These are phyloP conservation scores for Extremus antarcticus DNA, from an alignment of 495 filamentous ascomycete genomes.

Conservation along the genomic window DNA sequence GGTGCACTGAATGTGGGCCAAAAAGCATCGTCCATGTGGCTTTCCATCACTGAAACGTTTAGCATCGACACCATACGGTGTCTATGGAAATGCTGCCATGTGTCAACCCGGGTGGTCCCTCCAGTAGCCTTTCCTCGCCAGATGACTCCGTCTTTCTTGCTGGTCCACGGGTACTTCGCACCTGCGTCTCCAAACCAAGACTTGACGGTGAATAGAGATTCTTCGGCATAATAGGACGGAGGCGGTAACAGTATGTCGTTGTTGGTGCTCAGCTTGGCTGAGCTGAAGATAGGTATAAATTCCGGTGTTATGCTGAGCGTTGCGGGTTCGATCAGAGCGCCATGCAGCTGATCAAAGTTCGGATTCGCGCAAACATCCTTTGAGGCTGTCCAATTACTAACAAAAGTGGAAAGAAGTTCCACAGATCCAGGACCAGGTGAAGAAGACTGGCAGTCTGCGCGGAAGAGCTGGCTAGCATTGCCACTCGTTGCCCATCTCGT, in stretches of 20 bases:
- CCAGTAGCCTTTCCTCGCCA: too few species aligned
- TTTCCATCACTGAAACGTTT: too few species aligned
- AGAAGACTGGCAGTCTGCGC: too few species aligned
- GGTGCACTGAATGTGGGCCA: background rate
- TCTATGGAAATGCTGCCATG: too few species aligned
- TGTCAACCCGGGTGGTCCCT: conserved; percentile 33
- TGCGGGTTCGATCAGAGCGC: conserved; percentile 53
- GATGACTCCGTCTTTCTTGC: conserved; percentile 25
- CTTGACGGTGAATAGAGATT: conserved; percentile 29
- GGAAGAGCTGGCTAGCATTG: too few species aligned
- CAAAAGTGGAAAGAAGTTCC: too few species aligned
- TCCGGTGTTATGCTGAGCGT: conserved; percentile 50
- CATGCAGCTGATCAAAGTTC: conserved; percentile 59
- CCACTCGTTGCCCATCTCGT: too few species aligned
- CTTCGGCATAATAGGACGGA: too few species aligned
- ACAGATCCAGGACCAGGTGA: too few species aligned
- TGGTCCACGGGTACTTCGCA: conserved; percentile 16
- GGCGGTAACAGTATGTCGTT: conserved; percentile 39
- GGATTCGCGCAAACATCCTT: too few species aligned
- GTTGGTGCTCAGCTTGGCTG: conserved; percentile 54
- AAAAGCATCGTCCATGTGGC: background rate
- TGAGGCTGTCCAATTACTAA: too few species aligned
- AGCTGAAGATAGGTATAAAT: conserved; percentile 61
- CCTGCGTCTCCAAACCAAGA: conserved; percentile 19
- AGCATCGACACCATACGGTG: too few species aligned